Base-by-base conservation (phyloP, 2,329 filamentous ascomycete genomes). In the Trichoderma arundinaceum region DNA sequence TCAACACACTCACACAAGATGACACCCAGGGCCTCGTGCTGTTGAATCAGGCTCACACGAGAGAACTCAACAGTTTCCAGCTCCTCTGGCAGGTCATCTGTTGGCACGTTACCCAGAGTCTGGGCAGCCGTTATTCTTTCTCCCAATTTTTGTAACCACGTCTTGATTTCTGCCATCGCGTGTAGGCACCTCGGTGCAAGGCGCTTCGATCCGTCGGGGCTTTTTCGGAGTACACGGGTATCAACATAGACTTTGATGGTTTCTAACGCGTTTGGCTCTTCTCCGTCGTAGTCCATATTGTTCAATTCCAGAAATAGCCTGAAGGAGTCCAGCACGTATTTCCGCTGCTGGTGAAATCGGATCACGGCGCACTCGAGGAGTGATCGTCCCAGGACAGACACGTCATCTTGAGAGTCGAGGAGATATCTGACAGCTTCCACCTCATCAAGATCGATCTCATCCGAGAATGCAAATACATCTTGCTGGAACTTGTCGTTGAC, bases 401-500 rank as follows among this genome's bases (percentile, higher is more conserved):
- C 83, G 71, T 94, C 89, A 43, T 88, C 84, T 74, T 92, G 86
- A 17, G 91, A 88, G 64, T 90, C 88, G 59, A 96, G 81, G 65
- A 96, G 87, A 57, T 95, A 85, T 70, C 86, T 84, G 9, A 92
- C 91, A 17, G 94, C 90, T 72, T 95, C 87, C 65, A 96, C 76
- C 78, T 99, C 96, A 78, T 99, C 94, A 60, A 99, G 83, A 72
- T 97, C 89, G 68, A 97, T 83, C 71, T 92, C 92, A 77, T 98
- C 94, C 64, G 94, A 91, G 43, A 99, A 83, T 72, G 92, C 87
- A 38, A 96, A 83, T 28, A 89, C 87, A 71, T 90, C 88, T 77
- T 97, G 90, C 74, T 94, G 88, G 78, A 99, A 98, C 68, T 92
- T 89, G 64, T 91, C 86, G 78, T 96, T 97, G 80, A 99, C 82